phyloP scores from a whole-genome alignment of 441 rosid genomes.

The Sinapis alba region DNA sequence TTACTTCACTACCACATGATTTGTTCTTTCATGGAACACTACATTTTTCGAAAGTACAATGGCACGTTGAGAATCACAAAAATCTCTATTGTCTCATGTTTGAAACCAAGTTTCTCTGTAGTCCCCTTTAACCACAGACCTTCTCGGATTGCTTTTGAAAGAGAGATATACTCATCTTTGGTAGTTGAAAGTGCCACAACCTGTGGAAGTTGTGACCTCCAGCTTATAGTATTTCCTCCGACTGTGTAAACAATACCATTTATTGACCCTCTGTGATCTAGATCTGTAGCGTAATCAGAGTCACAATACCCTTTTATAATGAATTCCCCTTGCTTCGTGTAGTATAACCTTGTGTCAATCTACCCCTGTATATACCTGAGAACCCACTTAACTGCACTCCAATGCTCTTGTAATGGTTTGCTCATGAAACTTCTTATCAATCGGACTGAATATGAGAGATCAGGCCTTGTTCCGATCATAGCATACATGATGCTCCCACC shows the following conservation, averaged over 20 bases:
- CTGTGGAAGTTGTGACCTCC: not conserved
- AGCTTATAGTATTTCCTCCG: not conserved
- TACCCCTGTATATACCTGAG: not conserved
- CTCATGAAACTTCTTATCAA: not conserved
- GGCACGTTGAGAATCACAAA: not conserved
- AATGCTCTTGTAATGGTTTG: not conserved
- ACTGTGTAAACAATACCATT: not conserved
- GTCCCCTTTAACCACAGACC: not conserved
- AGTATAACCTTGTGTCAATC: not conserved
- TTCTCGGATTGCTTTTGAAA: not conserved
- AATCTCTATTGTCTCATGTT: not conserved
- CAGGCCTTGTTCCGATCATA: not conserved
- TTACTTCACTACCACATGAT: not conserved
- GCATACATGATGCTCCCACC: not conserved
- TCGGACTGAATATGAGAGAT: not conserved
- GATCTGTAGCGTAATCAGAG: not conserved
- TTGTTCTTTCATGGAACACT: not conserved
- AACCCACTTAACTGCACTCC: not conserved
- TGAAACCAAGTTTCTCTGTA: not conserved
- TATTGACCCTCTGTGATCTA: not conserved
- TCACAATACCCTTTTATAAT: not conserved
- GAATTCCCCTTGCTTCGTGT: not conserved
- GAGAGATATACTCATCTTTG: not conserved
- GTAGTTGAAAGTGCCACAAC: not conserved
- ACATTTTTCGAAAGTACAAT: not conserved